These are phyloP conservation scores for Fomes fomentarius DNA, from an alignment of 1,284 basidiomycete species.

Conservation along the genomic window DNA sequence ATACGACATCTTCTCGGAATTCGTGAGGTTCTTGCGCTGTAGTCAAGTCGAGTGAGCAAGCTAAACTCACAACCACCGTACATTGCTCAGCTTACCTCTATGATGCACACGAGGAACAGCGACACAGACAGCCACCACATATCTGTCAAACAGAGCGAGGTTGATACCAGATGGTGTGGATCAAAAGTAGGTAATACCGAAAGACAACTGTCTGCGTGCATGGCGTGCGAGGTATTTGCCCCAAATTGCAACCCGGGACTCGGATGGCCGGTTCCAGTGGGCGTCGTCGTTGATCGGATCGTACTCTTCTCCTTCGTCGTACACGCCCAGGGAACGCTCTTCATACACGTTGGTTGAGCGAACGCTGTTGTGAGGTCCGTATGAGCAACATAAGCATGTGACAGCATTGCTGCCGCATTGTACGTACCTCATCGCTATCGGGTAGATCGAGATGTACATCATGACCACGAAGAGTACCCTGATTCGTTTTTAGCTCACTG, in stretches of 20 bases:
- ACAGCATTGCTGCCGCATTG: not conserved
- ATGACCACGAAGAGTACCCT: slow-evolving; percentile 86
- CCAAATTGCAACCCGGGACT: slow-evolving; percentile 65
- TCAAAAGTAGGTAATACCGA: slow-evolving; percentile 52
- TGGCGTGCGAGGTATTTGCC: slow-evolving; percentile 79
- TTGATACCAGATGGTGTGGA: not conserved
- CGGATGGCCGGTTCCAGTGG: slow-evolving; percentile 32
- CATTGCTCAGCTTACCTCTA: slow-evolving; percentile 61
- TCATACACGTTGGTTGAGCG: slow-evolving; percentile 99
- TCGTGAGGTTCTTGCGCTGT: slow-evolving; percentile 57
- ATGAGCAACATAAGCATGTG: not conserved
- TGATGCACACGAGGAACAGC: slow-evolving; percentile 83
- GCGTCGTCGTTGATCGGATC: slow-evolving; percentile 48
- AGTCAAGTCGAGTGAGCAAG: not conserved
- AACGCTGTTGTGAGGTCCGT: slow-evolving; percentile 52
- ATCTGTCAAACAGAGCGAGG: slow-evolving; percentile 46
- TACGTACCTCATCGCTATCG: slow-evolving; percentile 72
- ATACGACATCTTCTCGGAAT: slow-evolving; percentile 48
- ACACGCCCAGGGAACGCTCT: slow-evolving; percentile 84
- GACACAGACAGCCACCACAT: slow-evolving; percentile 90
- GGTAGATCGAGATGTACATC: slow-evolving; percentile 87
- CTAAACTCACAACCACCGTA: not conserved
- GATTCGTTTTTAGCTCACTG: slow-evolving; percentile 23
- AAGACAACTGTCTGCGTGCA: slow-evolving; percentile 86
- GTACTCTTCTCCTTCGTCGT: slow-evolving; percentile 50